Evolutionary conservation across 257 asterid species (phyloP).

Genomic region (Petunia secreta): DNA sequence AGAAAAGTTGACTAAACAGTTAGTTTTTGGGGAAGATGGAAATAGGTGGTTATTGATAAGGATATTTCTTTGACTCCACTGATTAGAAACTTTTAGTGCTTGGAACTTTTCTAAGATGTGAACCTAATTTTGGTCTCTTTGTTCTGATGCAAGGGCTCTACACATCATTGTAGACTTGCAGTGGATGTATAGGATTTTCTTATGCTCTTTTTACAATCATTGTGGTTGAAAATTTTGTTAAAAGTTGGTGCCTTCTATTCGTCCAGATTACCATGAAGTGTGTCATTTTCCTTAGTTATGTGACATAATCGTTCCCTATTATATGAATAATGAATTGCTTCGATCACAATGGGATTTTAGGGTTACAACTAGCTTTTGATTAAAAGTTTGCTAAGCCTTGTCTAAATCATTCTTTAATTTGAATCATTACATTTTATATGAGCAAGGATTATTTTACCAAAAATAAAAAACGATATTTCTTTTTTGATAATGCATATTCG

Average conservation of each 20-base stretch:
- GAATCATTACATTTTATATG: too few relatives aligned
- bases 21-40: background rate
- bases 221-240: slow-evolving; percentile 28
- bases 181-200: slow-evolving; percentile 4
- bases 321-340: background rate
- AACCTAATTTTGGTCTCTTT: slow-evolving; percentile 28
- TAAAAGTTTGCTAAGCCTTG: background rate
- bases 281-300: background rate
- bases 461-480: too few relatives aligned
- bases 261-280: background rate
- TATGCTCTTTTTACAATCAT: slow-evolving; percentile 11
- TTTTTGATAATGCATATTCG: too few relatives aligned
- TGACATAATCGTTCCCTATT: background rate
- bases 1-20: slow-evolving; percentile 1
- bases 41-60: background rate
- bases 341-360: background rate
- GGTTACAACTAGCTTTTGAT: background rate
- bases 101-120: slow-evolving; percentile 30
- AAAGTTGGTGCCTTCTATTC: background rate
- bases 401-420: background rate
- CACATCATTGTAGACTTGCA: background rate
- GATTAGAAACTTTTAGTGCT: slow-evolving; percentile 27
- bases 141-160: slow-evolving; percentile 24
- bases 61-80: slow-evolving; percentile 21
- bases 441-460: too few relatives aligned